Evolutionary conservation across 169 alveolate genomes (phyloP), one percentile per base, ranked within the genome.

Genomic region (Toxoplasma gondii): DNA sequence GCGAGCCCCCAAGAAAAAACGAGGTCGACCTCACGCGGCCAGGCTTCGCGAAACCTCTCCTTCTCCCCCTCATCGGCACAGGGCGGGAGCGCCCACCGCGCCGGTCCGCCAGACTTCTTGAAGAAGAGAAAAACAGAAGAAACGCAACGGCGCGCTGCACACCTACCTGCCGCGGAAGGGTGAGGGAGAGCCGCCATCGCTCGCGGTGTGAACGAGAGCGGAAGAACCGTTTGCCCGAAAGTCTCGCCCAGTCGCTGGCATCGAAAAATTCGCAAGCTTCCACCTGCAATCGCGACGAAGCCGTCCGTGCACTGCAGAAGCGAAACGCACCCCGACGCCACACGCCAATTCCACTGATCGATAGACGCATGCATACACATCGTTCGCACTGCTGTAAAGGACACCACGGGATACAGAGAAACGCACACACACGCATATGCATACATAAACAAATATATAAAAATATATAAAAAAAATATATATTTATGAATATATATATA

Each of bases 201-300:
- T 88, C 99, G 95, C 0, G 99, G 99, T 0, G 99, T 99, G 96
- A 98, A 98, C 70, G 97, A 97, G 70, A 99, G 97, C 27, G 97
- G 98, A 69, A 98, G 86, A 36, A 95, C 94, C 54, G 95, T 95
- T 84, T 98, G 98, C 88, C 98, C 96, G 95, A 98, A 99, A n/a
- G 97, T 97, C 84, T 98, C 99, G 38, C 99, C 99, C 82, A 97
- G 81, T 86, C 98, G 82, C 93, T 93, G 91, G 94, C 96, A 95
- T 49, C 98, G 88, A 93, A 98, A 97, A 69, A 98, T 98, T 64
- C 98, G 94, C 82, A 98, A 88, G 36, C 97, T 96, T 43, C 97
- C 95, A 7, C 99, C 99, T 31, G 98, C 92, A 53, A 98, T 98
- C 2, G 99, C 99, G 54, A 98, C 99, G 92, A 97, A 98, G 0